Evolutionary conservation across 2,329 filamentous ascomycete genomes (phyloP).

Genomic region (Bertia moriformis): DNA sequence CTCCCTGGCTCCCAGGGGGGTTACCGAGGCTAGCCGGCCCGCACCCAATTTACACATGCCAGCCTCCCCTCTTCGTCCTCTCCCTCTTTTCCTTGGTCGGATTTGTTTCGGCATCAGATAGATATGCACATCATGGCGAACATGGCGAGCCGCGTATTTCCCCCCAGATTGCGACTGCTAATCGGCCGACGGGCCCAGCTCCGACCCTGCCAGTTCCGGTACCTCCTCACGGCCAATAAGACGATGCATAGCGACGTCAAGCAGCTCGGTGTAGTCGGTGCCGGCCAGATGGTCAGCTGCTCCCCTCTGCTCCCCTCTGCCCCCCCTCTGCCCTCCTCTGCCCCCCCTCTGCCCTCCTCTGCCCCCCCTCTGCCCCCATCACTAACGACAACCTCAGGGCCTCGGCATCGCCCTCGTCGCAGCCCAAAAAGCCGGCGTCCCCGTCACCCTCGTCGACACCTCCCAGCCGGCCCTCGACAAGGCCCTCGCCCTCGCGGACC

Average conservation of each 20-base stretch:
- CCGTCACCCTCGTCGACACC: slow-evolving; percentile 73
- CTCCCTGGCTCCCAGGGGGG: too few species aligned
- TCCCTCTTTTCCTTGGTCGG: too few species aligned
- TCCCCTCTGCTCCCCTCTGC: neutral
- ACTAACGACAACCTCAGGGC: slow-evolving; percentile 46
- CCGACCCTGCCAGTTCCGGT: slow-evolving; percentile 40
- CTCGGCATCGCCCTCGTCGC: slow-evolving; percentile 91
- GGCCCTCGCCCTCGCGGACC: slow-evolving; percentile 75
- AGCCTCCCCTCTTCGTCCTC: too few species aligned
- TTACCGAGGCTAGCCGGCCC: too few species aligned
- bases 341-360: neutral
- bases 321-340: neutral
- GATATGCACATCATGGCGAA: too few species aligned
- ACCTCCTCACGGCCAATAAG: too few species aligned
- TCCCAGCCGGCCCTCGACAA: slow-evolving; percentile 81
- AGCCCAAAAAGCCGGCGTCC: slow-evolving; percentile 67
- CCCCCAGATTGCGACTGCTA: slow-evolving; percentile 1
- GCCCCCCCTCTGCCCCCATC: slow-evolving; percentile 6
- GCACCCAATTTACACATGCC: too few species aligned
- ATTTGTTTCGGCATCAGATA: too few species aligned
- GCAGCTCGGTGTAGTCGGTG: slow-evolving; percentile 78
- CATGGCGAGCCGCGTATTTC: neutral
- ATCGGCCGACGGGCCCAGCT: neutral
- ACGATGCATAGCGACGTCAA: slow-evolving; percentile 61
- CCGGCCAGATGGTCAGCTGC: slow-evolving; percentile 86